phyloP scores from a whole-genome alignment of 805 yeast species.

The Grigorovia humatica region DNA sequence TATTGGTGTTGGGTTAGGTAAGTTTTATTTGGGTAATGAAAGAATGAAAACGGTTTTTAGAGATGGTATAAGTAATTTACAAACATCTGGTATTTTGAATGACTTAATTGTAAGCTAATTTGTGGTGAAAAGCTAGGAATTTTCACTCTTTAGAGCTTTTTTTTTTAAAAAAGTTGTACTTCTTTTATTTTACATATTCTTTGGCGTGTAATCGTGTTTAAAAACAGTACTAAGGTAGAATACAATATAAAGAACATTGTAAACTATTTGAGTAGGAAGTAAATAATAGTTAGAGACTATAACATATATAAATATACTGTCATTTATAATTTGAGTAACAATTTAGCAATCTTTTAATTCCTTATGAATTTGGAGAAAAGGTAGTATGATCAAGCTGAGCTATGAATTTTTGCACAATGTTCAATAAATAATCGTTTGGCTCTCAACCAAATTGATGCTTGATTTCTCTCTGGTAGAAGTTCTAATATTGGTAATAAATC shows the following conservation, averaged over 20 bases:
- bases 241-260: no score
- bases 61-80: slow-evolving; percentile 23
- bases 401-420: slow-evolving; percentile 65
- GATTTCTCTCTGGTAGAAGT: slow-evolving; percentile 69
- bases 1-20: slow-evolving; percentile 36
- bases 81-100: slow-evolving; percentile 13
- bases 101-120: slow-evolving; percentile 6
- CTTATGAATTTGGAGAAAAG: not conserved
- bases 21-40: slow-evolving; percentile 43
- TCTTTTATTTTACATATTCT: not conserved
- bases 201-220: no score
- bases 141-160: no score
- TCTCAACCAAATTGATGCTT: slow-evolving; percentile 84
- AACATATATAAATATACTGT: no score
- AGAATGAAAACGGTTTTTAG: slow-evolving; percentile 36
- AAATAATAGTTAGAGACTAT: no score
- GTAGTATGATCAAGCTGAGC: slow-evolving; percentile 34
- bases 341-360: no score
- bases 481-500: slow-evolving; percentile 89
- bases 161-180: not conserved
- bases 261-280: no score
- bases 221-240: no score
- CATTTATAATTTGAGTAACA: no score
- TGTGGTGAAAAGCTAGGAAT: no score
- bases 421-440: slow-evolving; percentile 77